These are phyloP conservation scores for Austroboletus rostrupii DNA, from an alignment of 1,284 basidiomycete genomes.

Conservation along the genomic window DNA sequence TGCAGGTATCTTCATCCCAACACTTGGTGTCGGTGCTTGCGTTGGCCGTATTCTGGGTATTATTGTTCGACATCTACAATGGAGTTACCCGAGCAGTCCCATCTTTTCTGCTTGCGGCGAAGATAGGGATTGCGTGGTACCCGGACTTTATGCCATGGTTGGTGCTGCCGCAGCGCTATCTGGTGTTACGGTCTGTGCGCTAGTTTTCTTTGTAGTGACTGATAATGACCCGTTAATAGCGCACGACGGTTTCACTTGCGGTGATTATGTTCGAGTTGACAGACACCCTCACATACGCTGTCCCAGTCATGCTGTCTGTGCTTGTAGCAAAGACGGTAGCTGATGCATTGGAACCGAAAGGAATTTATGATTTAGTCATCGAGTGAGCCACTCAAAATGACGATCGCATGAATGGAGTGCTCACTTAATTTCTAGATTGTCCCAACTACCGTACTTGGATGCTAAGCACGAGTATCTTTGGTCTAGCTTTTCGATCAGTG, in stretches of 20 bases:
- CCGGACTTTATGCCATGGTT: conserved; percentile 90
- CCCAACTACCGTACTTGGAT: conserved; percentile 88
- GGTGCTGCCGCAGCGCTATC: conserved; percentile 87
- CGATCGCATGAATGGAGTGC: background rate
- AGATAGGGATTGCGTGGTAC: conserved; percentile 70
- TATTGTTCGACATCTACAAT: conserved; percentile 75
- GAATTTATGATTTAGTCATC: conserved; percentile 94
- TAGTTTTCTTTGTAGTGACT: background rate
- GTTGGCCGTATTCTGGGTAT: conserved; percentile 89
- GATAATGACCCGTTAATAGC: conserved; percentile 36
- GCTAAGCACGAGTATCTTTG: conserved; percentile 86
- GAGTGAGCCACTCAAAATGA: conserved; percentile 48
- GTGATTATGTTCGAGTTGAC: conserved; percentile 99
- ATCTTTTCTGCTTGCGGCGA: conserved; percentile 68
- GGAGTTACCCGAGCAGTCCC: conserved; percentile 54
- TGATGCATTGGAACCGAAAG: conserved; percentile 89
- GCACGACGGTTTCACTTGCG: conserved; percentile 88
- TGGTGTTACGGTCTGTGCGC: conserved; percentile 71
- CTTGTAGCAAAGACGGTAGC: conserved; percentile 92
- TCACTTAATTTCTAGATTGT: conserved; percentile 37
- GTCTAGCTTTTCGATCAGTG: conserved; percentile 69
- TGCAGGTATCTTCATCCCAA: conserved; percentile 96
- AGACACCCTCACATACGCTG: conserved; percentile 89
- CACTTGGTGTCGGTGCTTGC: conserved; percentile 95
- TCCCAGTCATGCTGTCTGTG: conserved; percentile 89